Percentiles rank a stretch among this genome's conserved stretches.
Evolutionary conservation across 192 early-diverging fungal genomes (phyloP).

Genomic region (Physocladia obscura): DNA sequence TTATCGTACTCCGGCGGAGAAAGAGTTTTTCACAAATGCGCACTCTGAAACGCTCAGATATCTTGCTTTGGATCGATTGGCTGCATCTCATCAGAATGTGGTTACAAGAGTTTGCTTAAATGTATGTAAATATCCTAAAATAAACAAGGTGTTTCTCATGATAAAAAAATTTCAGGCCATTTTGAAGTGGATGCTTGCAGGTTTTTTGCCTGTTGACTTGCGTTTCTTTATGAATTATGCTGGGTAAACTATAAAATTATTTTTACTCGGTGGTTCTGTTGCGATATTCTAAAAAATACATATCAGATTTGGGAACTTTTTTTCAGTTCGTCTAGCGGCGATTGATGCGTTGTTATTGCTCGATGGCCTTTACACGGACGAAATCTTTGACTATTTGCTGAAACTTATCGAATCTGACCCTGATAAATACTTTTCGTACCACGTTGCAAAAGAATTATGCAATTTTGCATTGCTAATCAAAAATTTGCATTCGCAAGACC

Average conservation of each 20-base stretch:
- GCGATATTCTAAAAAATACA: neutral
- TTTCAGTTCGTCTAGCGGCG: slow-evolving; percentile 67
- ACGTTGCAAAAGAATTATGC: slow-evolving; percentile 41
- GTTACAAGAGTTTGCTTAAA: slow-evolving; percentile 81
- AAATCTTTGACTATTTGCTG: slow-evolving; percentile 57
- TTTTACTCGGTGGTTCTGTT: no score
- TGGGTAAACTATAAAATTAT: slow-evolving; percentile 27
- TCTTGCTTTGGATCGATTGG: slow-evolving; percentile 73
- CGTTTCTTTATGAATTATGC: slow-evolving; percentile 73
- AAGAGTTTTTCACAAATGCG: slow-evolving; percentile 52
- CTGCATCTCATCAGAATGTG: slow-evolving; percentile 84
- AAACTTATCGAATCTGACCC: slow-evolving; percentile 63
- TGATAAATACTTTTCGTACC: slow-evolving; percentile 59
- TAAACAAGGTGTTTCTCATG: neutral
- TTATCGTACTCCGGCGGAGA: slow-evolving; percentile 32
- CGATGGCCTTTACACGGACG: slow-evolving; percentile 53
- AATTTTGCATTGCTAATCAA: slow-evolving; percentile 11
- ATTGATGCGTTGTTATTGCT: slow-evolving; percentile 77
- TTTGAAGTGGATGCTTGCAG: slow-evolving; percentile 65
- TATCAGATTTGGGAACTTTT: slow-evolving; percentile 67
- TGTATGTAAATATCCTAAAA: slow-evolving; percentile 39
- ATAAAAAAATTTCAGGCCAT: slow-evolving; percentile 35
- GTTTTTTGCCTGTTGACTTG: slow-evolving; percentile 67
- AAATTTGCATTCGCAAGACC: neutral
- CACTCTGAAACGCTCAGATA: slow-evolving; percentile 76